Evolutionary conservation across 164 flowering plant genomes (phyloP).

Genomic region (Aristolochia californica): DNA sequence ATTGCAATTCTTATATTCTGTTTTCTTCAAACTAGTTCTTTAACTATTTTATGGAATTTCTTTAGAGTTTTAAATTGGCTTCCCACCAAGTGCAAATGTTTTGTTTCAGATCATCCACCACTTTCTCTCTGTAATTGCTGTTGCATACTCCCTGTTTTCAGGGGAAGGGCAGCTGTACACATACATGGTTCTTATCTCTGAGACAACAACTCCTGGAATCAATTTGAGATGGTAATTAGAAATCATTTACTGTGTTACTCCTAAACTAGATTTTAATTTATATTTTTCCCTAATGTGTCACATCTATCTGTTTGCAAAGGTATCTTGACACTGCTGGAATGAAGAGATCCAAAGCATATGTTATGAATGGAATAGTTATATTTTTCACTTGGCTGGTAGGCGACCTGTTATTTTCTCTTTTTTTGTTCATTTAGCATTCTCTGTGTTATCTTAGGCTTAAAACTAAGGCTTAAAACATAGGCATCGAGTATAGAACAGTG

Average conservation of each 20-base stretch:
- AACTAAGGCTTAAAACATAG: too few relatives aligned
- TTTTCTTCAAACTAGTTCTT: not conserved
- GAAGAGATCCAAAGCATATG: slow-evolving; percentile 77
- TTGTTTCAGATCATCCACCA: slow-evolving; percentile 82
- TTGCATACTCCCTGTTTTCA: slow-evolving; percentile 70
- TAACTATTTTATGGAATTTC: too few relatives aligned
- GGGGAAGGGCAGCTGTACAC: slow-evolving; percentile 93
- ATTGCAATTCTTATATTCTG: not conserved
- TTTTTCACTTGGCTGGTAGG: slow-evolving; percentile 92
- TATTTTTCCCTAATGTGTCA: not conserved
- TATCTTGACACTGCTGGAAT: slow-evolving; percentile 83
- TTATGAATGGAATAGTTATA: slow-evolving; percentile 71
- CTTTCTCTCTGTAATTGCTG: slow-evolving; percentile 56
- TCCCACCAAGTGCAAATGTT: not conserved
- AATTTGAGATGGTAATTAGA: slow-evolving; percentile 83
- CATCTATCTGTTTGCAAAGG: slow-evolving; percentile 33
- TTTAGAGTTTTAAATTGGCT: not conserved
- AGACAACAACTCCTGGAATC: slow-evolving; percentile 83
- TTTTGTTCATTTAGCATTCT: not conserved
- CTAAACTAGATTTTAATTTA: not conserved
- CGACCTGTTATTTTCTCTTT: slow-evolving; percentile 1
- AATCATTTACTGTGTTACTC: not conserved
- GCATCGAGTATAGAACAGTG: too few relatives aligned
- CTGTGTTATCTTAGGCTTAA: not conserved
- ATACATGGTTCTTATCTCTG: slow-evolving; percentile 89